A percentile compares a stretch with the other conserved stretches of the same genome.
These are phyloP conservation scores for Taphrina pruni DNA, from an alignment of 1,139 yeast genomes.

Conservation along the genomic window DNA sequence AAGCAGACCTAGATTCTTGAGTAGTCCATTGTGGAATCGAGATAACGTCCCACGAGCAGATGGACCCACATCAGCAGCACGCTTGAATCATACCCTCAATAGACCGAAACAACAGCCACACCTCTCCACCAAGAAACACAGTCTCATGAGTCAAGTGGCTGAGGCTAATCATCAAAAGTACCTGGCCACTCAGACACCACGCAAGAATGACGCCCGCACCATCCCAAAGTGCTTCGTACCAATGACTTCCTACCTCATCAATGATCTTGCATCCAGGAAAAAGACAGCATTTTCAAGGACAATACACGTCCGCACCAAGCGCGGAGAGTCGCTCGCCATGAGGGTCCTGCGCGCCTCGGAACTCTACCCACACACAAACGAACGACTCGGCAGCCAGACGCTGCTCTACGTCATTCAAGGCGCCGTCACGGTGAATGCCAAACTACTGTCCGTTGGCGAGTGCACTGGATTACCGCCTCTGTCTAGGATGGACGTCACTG, in stretches of 20 bases:
- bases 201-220: not conserved
- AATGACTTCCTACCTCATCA: conserved; percentile 5
- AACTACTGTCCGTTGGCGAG: not conserved
- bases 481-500: not conserved
- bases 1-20: conserved; percentile 1
- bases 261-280: not conserved
- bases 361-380: conserved; percentile 1
- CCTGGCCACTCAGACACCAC: not conserved
- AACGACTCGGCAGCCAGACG: conserved; percentile 4
- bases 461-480: not conserved
- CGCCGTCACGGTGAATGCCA: not conserved
- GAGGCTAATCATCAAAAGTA: not conserved
- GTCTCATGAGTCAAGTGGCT: not conserved
- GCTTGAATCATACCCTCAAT: not conserved
- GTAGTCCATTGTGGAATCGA: not conserved
- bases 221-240: conserved; percentile 17
- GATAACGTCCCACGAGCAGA: not conserved
- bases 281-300: conserved; percentile 6
- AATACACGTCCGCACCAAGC: conserved; percentile 10
- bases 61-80: not conserved
- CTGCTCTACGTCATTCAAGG: conserved; percentile 18
- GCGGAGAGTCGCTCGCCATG: conserved; percentile 12
- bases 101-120: not conserved
- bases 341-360: conserved; percentile 4
- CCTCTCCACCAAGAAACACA: conserved; percentile 15